Conservation (phyloP, 164 flowering plant species). For the Sedum album region DNA sequence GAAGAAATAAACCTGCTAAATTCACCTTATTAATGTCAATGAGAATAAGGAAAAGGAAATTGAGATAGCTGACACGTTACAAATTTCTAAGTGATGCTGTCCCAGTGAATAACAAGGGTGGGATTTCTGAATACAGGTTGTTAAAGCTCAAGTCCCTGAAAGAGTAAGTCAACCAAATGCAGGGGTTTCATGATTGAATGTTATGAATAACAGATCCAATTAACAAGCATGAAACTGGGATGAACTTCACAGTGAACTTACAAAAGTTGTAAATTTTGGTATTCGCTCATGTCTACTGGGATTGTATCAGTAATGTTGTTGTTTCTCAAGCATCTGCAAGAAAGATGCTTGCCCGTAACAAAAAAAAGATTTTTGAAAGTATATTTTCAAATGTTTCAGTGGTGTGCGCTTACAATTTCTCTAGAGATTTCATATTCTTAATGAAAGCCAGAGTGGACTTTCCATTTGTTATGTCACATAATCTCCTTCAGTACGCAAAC, state of each 20-base stretch:
- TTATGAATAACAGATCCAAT: not conserved
- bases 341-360: not conserved
- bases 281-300: conserved; percentile 40
- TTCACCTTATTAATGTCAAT: not conserved
- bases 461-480: conserved; percentile 56
- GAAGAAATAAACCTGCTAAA: not conserved
- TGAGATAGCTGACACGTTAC: conserved; percentile 27
- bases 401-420: conserved; percentile 28
- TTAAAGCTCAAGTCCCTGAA: conserved; percentile 82
- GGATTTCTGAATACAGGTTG: conserved; percentile 49
- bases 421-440: conserved; percentile 36
- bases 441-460: conserved; percentile 54
- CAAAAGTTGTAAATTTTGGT: conserved; percentile 33
- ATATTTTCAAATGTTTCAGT: not conserved
- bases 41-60: not conserved
- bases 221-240: not conserved
- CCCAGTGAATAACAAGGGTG: conserved; percentile 39
- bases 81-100: conserved; percentile 34
- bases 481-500: conserved; percentile 31
- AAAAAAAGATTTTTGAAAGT: not conserved
- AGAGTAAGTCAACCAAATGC: not conserved
- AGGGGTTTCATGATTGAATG: too few species aligned
- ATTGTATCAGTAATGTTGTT: conserved; percentile 48
- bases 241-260: conserved; percentile 23
- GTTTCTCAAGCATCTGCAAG: conserved; percentile 49